Base-by-base conservation (phyloP, 345 rosid species). In the Dimocarpus longan region DNA sequence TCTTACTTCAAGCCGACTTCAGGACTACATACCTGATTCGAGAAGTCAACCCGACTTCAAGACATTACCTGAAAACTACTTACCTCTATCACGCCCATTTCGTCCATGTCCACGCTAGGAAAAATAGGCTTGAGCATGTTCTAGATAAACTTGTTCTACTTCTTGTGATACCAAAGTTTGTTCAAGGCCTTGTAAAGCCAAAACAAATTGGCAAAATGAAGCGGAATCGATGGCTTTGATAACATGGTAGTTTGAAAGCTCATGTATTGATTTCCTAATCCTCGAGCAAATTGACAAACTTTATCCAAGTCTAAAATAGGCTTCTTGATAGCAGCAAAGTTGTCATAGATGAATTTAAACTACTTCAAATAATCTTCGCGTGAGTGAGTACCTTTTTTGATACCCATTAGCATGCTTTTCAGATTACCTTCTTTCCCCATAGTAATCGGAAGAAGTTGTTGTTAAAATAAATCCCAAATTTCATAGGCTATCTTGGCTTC, bases 311-410 rank as follows among this genome's bases (percentile, higher is more conserved):
- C 63, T 5, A 12, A 6, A 13, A 76, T 37, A 10, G n/a, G 46
- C 28, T 76, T 39, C 4, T 76, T 65, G 18, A 76, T 76, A 1
- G 48, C 24, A 3, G 8, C 72, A 8, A 76, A 63, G 13, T 44
- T 76, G 9, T 76, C 63, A 22, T 16, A 66, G 6, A 76, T 48
- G 6, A 40, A 64, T 16, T 75, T 65, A 62, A 75, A 65, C 15
- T 62, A 12, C 24, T 22, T 64, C 5, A 62, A 6, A 44, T 64
- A 75, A 3, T 65, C 57, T 2, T 75, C 40, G 0, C 64, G 5
- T 1, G 71, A 44, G 0, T 43, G 40, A 11, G 71, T 64, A 21
- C 62, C 71, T 44, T 63, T 75, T 2, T 65, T 39, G 5, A 75
- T 64, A 16, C 13, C 24, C 59, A 64, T 75, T 5, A 75, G 8